phyloP scores from a whole-genome alignment of 2,329 filamentous ascomycete genomes.

The Aspergillus neoniger region DNA sequence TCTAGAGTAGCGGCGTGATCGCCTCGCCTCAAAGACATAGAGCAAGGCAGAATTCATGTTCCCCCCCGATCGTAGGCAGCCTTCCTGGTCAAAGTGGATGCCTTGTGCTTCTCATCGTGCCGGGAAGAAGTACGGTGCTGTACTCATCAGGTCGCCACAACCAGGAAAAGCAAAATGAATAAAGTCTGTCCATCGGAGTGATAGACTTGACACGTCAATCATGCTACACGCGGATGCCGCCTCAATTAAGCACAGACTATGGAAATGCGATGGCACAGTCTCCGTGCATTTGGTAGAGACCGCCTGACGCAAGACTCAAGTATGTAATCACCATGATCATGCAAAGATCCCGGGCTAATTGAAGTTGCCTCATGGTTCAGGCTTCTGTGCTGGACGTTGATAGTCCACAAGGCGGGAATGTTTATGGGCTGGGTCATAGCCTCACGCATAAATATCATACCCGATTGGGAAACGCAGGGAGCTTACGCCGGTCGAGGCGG shows the following conservation, averaged over 20 bases:
- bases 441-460: background rate
- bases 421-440: background rate
- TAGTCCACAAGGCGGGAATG: conserved; percentile 7
- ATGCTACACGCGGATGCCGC: conserved; percentile 4
- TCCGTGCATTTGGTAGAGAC: conserved; percentile 16
- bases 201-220: conserved; percentile 23
- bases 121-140: background rate
- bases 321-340: conserved; percentile 4
- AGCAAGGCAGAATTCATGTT: background rate
- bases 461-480: conserved; percentile 1
- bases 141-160: background rate
- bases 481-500: background rate
- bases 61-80: background rate
- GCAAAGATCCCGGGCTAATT: conserved; percentile 7
- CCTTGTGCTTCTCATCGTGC: background rate
- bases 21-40: background rate
- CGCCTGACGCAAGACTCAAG: conserved; percentile 1
- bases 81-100: background rate
- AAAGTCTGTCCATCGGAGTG: background rate
- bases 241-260: conserved; percentile 9
- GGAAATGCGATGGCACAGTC: conserved; percentile 19
- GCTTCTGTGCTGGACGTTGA: background rate
- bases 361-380: background rate
- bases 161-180: background rate
- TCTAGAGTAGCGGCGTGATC: background rate